phyloP scores from a whole-genome alignment of 2,329 filamentous ascomycete genomes.

The Epichloe sylvatica region DNA sequence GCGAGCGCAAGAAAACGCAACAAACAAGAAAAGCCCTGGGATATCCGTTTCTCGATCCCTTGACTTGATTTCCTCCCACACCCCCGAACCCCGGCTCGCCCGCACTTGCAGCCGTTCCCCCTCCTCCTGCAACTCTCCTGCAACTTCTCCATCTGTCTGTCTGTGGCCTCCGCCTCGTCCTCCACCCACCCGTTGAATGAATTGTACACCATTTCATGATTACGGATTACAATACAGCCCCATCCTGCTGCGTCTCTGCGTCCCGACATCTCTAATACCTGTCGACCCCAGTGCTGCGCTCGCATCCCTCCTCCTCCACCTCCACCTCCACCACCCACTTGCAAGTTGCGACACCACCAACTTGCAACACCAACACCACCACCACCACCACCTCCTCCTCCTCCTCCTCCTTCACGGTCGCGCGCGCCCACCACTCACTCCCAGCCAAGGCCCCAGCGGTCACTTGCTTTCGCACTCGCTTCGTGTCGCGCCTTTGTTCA shows the following conservation, averaged over 20 bases:
- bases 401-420: slow-evolving; percentile 3
- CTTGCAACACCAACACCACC: neutral
- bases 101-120: slow-evolving; percentile 6
- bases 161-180: slow-evolving; percentile 6
- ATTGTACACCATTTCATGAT: neutral
- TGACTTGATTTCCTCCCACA: neutral
- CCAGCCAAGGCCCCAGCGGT: slow-evolving; percentile 8
- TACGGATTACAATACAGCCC: neutral
- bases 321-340: slow-evolving; percentile 9
- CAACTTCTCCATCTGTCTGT: neutral
- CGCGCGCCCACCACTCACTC: slow-evolving; percentile 8
- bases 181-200: neutral
- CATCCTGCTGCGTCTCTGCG: neutral
- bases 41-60: neutral
- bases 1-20: neutral
- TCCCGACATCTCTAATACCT: slow-evolving; percentile 2
- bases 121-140: slow-evolving; percentile 5
- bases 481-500: neutral
- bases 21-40: neutral
- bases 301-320: slow-evolving; percentile 10
- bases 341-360: slow-evolving; percentile 2
- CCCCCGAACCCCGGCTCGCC: neutral
- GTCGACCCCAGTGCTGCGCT: slow-evolving; percentile 6
- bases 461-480: slow-evolving; percentile 1
- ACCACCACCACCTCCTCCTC: neutral